phyloP scores from a whole-genome alignment of 441 rosid genomes.

The Cnidoscolus chayamansa region DNA sequence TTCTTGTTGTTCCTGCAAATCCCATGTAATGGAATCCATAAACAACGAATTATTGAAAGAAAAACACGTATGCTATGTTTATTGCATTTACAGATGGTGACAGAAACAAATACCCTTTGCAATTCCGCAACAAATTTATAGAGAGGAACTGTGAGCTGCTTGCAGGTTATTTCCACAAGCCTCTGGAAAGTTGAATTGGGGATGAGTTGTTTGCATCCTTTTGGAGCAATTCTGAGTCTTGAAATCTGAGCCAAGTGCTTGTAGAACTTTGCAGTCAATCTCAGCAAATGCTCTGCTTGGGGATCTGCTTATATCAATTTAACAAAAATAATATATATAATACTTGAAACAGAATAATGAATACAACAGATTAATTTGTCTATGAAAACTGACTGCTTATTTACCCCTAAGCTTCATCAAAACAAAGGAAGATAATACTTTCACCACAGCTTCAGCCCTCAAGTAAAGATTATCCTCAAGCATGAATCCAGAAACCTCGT shows the following conservation, averaged over 20 bases:
- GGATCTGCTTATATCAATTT: slow-evolving; percentile 43
- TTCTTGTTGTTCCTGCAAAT: slow-evolving; percentile 62
- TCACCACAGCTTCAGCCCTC: slow-evolving; percentile 55
- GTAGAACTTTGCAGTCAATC: slow-evolving; percentile 60
- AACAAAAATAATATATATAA: not conserved
- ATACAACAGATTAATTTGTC: slow-evolving; percentile 7
- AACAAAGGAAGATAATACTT: slow-evolving; percentile 61
- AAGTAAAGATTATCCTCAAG: slow-evolving; percentile 56
- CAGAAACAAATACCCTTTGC: slow-evolving; percentile 41
- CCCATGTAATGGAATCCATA: slow-evolving; percentile 10
- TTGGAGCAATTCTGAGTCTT: slow-evolving; percentile 64
- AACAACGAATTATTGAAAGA: slow-evolving; percentile 5
- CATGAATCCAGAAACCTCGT: slow-evolving; percentile 33
- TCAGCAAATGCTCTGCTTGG: slow-evolving; percentile 64
- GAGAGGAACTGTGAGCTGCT: slow-evolving; percentile 60
- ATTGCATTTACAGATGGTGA: not conserved
- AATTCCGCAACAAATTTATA: slow-evolving; percentile 65
- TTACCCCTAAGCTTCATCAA: slow-evolving; percentile 69
- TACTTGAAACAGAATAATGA: slow-evolving; percentile 12
- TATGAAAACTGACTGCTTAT: slow-evolving; percentile 19
- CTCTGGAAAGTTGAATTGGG: slow-evolving; percentile 68
- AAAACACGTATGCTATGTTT: not conserved
- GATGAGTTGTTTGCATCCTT: slow-evolving; percentile 67
- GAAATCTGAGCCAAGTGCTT: slow-evolving; percentile 74
- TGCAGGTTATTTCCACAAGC: slow-evolving; percentile 76